Conservation (phyloP, 1,284 basidiomycete genomes). For the Psilocybe mexicana region DNA sequence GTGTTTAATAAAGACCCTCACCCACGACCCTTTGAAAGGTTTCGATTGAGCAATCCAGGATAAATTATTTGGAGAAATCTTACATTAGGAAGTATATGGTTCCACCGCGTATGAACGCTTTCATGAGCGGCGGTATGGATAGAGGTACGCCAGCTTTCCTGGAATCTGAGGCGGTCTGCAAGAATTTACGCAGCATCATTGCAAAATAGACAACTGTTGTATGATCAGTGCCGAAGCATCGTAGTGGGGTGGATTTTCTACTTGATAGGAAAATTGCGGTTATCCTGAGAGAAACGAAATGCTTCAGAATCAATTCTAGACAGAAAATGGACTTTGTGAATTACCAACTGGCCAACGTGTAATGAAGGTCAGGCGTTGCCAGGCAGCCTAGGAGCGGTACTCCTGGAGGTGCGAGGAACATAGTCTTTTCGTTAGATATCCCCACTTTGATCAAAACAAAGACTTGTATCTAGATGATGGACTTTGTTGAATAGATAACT, state of each 20-base stretch:
- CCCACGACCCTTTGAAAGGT: too few species aligned
- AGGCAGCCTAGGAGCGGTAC: slow-evolving; percentile 8
- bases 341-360: slow-evolving; percentile 3
- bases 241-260: neutral
- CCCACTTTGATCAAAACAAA: slow-evolving; percentile 3
- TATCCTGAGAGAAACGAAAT: neutral
- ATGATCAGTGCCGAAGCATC: neutral
- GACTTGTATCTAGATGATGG: slow-evolving; percentile 1
- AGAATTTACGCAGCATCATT: slow-evolving; percentile 4
- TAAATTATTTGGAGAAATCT: neutral
- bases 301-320: neutral
- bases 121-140: slow-evolving; percentile 7
- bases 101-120: slow-evolving; percentile 9
- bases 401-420: slow-evolving; percentile 1
- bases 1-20: neutral
- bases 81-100: slow-evolving; percentile 4
- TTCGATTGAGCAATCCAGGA: neutral
- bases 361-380: slow-evolving; percentile 1
- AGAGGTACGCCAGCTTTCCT: neutral
- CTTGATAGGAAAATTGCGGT: neutral
- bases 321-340: neutral
- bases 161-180: neutral
- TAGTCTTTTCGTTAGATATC: neutral
- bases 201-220: slow-evolving; percentile 1
- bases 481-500: neutral